These are phyloP conservation scores for Cercospora brassicicola DNA, from an alignment of 2,329 filamentous ascomycete genomes.

Conservation along the genomic window DNA sequence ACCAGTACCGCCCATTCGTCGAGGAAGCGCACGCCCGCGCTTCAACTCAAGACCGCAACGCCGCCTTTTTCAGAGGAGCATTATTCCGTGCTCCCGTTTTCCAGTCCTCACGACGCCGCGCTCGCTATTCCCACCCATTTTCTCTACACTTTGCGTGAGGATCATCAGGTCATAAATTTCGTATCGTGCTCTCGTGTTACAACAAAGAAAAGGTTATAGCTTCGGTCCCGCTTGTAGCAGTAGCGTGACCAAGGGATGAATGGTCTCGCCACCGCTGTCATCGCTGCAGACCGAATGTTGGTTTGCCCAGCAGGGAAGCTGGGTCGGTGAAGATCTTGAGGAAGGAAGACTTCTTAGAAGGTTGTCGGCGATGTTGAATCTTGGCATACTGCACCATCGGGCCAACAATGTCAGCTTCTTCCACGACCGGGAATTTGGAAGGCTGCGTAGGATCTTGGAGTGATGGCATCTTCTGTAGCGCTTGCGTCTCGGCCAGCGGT, in stretches of 20 bases:
- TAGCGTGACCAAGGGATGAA: neutral
- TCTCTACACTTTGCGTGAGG: constrained; percentile 15
- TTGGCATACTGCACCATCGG: constrained; percentile 68
- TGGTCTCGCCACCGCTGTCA: constrained; percentile 11
- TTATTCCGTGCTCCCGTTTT: constrained; percentile 2
- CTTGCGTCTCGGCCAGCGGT: constrained; percentile 48
- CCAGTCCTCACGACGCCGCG: constrained; percentile 13
- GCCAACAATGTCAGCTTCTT: constrained; percentile 89
- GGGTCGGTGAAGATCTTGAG: constrained; percentile 40
- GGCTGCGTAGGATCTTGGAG: constrained; percentile 66
- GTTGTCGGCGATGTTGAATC: constrained; percentile 33
- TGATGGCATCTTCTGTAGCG: constrained; percentile 66
- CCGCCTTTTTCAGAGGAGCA: neutral
- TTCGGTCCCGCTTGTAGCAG: neutral
- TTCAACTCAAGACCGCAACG: constrained; percentile 12
- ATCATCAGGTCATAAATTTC: constrained; percentile 17
- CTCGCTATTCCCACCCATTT: constrained; percentile 17
- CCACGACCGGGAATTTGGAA: constrained; percentile 83
- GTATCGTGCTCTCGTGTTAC: constrained; percentile 8
- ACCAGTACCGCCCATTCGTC: constrained; percentile 4
- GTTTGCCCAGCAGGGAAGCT: constrained; percentile 29
- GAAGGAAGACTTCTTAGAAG: constrained; percentile 35
- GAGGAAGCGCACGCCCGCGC: constrained; percentile 14
- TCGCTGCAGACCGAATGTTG: constrained; percentile 24
- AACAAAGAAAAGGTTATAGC: constrained; percentile 4